A percentile compares a stretch with the other conserved stretches of the same genome.
Evolutionary conservation across 73 alveolate genomes (phyloP).

Genomic region (Paramecium caudatum): DNA sequence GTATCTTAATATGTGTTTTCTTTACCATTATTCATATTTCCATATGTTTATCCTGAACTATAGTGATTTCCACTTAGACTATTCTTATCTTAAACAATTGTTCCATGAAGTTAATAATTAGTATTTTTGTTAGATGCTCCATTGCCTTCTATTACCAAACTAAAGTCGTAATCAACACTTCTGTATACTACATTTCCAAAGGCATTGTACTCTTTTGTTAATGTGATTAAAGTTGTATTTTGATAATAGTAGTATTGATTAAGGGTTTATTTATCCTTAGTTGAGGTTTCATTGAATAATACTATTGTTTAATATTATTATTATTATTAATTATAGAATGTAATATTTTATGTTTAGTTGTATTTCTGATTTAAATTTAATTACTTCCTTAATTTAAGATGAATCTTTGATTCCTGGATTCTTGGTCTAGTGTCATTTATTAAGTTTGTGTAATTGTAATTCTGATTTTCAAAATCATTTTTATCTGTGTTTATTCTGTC

Average conservation of each 20-base stretch:
- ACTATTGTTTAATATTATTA: background rate
- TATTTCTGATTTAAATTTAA: background rate
- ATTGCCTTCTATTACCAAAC: no score
- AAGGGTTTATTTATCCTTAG: background rate
- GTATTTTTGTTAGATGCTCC: no score
- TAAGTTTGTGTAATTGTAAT: no score
- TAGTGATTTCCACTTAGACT: no score
- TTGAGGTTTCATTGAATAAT: background rate
- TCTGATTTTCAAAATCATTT: no score
- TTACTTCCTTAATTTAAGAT: background rate
- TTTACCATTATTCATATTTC: no score
- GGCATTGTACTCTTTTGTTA: background rate
- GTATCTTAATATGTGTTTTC: no score
- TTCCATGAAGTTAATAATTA: no score
- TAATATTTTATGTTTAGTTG: background rate
- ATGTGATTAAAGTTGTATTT: background rate
- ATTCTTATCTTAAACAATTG: no score
- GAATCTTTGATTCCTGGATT: background rate
- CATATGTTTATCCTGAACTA: no score
- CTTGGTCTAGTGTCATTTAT: background rate
- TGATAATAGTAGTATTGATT: slow-evolving; percentile 8
- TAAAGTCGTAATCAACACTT: background rate
- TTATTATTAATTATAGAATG: background rate
- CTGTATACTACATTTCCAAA: slow-evolving; percentile 7
- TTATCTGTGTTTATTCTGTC: no score